Evolutionary conservation across 352 stramenopile genomes (phyloP), one percentile per base, ranked within the genome.

Genomic region (Phytophthora tentaculata): DNA sequence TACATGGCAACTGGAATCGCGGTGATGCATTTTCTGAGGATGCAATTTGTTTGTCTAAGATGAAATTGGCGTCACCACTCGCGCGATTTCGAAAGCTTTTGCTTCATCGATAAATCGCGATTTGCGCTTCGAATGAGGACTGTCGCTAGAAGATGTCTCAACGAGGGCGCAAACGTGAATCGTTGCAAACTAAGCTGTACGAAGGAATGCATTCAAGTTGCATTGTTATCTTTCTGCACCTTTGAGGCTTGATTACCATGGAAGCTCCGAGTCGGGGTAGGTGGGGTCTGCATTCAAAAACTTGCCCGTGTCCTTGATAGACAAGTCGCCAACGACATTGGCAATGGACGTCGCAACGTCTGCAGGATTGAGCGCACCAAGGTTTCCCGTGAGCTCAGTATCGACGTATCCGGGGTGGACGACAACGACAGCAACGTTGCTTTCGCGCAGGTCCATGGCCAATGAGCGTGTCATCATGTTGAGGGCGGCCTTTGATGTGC

Each of bases 381-480:
- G 43, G 16, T 69, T 63, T 7, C 28, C 39, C 17, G 74, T 80
- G 44, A 82, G 61, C 28, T 80, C 74, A 1, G 76, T 84, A 43
- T 67, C 22, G 9, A 84, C 75, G 62, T 77, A 80, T 37, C 70
- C 76, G 19, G 76, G 76, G 41, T 82, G 51, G 16, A 80, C 17
- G 8, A 56, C 43, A 1, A 81, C 29, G 28, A 71, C 60, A 1
- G 47, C 49, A 44, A 89, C 72, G 16, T 74, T 73, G 37, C 73
- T 61, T 3, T 49, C 35, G 29, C 74, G 67, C 7, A 88, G 61
- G n/a, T 89, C 78, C 19, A 72, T 57, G 13, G 68, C 28, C 1
- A 90, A 45, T 3, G 57, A 71, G 59, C 60, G 77, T 24, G 62
- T 86, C 28, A 86, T 65, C 67, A 83, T 87, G 60, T 94, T 94